Evolutionary conservation across 345 rosid species (phyloP), one percentile per base, ranked within the genome.

Genomic region (Gossypium longicalyx): DNA sequence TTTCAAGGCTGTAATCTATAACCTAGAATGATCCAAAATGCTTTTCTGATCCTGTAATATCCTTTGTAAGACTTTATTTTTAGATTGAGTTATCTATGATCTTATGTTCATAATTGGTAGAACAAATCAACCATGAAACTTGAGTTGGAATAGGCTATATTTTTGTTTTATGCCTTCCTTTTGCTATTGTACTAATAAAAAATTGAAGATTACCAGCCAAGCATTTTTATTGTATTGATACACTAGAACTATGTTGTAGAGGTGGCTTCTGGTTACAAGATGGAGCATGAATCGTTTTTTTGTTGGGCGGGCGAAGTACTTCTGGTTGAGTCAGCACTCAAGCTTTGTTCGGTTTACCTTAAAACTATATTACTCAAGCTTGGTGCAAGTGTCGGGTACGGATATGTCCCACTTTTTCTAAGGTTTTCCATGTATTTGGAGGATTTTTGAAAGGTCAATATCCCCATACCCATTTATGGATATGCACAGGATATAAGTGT

Each of bases 91-190:
- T 15, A 11, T 70, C 2, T 23, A 52, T 34, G 6, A 34, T 53
- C 48, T 53, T 70, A 53, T 34, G 13, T 29, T 53, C 74, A 29
- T 19, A 38, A 53, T 20, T 12, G 1, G 23, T 51, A 10, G 23
- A 69, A 4, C 4, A 27, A 67, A 69, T 69, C 72, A 69, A 69
- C 58, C 23, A 27, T 17, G 38, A 69, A 69, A 9, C 25, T 69
- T 51, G 44, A 68, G 72, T 27, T 67, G 57, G 71, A 27, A 48
- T 23, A 20, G 7, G 10, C 68, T 48, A 48, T 68, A 11, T 23
- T n/a, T 63, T 2, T 22, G 13, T 22, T 47, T 44, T 11, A 22
- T 23, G 43, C 57, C 22, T 68, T 68, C 58, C 22, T 25, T 25
- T 2, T 23, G 41, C 71, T 47, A 17, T 48, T 23, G 15, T 25